Percentiles rank a stretch among this genome's conserved stretches.
Conservation (phyloP, 495 filamentous ascomycete genomes). For the Lophiostoma macrostomum region DNA sequence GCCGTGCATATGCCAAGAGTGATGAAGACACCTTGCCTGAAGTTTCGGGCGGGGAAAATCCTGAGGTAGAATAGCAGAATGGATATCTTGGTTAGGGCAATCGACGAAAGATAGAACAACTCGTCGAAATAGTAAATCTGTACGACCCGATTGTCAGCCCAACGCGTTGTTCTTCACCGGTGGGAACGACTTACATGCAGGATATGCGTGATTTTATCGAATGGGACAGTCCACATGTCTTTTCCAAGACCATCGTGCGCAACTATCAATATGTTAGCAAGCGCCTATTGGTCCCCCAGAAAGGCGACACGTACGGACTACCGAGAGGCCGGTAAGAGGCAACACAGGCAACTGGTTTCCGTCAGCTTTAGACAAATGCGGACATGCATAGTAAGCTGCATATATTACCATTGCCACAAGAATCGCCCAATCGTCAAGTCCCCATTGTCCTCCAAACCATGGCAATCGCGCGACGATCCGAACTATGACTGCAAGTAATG, state of each 20-base stretch:
- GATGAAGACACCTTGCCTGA: constrained; percentile 34
- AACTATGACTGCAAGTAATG: constrained; percentile 14
- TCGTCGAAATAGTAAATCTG: constrained; percentile 32
- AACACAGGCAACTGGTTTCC: constrained; percentile 16
- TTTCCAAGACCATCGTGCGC: constrained; percentile 23
- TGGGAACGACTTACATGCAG: constrained; percentile 14
- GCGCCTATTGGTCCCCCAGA: not conserved
- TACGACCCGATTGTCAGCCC: not conserved
- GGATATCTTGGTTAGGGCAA: constrained; percentile 46
- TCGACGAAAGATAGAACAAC: constrained; percentile 40
- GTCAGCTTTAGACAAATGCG: not conserved
- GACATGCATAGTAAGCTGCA: not conserved
- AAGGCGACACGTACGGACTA: constrained; percentile 12
- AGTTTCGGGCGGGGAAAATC: constrained; percentile 44
- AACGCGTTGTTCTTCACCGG: not conserved
- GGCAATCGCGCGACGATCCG: constrained; percentile 17
- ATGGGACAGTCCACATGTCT: constrained; percentile 30
- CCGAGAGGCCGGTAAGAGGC: constrained; percentile 16
- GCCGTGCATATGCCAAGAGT: constrained; percentile 39
- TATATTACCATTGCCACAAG: constrained; percentile 20
- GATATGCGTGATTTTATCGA: constrained; percentile 25
- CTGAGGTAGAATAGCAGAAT: constrained; percentile 54
- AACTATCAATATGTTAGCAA: constrained; percentile 2
- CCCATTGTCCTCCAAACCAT: constrained; percentile 22
- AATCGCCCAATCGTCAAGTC: constrained; percentile 28